These are phyloP conservation scores for Cordyceps javanica DNA, from an alignment of 2,329 filamentous ascomycete genomes.

Conservation along the genomic window DNA sequence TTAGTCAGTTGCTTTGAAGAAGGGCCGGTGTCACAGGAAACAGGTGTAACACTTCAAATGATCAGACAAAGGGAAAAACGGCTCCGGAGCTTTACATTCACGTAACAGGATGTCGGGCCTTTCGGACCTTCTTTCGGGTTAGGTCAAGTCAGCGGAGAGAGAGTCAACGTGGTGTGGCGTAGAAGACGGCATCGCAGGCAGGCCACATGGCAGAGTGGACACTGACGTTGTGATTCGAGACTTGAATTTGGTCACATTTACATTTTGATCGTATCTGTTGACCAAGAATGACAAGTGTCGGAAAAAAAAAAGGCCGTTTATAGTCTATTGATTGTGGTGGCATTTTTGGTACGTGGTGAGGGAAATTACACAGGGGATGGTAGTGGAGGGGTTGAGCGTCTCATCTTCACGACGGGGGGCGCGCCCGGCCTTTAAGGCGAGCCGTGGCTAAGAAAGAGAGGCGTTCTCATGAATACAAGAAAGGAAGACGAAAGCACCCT, in stretches of 20 bases:
- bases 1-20: too few relatives aligned
- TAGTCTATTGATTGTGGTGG: neutral
- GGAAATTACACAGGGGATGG: constrained; percentile 1
- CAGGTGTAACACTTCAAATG: too few relatives aligned
- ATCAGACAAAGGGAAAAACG: too few relatives aligned
- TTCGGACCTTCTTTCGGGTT: neutral
- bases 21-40: too few relatives aligned
- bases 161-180: constrained; percentile 9
- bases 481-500: too few relatives aligned
- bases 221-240: neutral
- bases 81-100: too few relatives aligned
- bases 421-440: neutral
- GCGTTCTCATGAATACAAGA: too few relatives aligned
- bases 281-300: too few relatives aligned
- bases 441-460: too few relatives aligned
- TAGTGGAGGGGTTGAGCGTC: neutral
- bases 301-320: neutral
- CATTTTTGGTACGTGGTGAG: neutral
- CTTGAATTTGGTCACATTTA: neutral
- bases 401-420: neutral
- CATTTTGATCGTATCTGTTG: too few relatives aligned
- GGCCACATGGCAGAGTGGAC: constrained; percentile 7
- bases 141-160: neutral
- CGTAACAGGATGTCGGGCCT: too few relatives aligned
- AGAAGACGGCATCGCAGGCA: neutral